These are phyloP conservation scores for Penicillium nucicola DNA, from an alignment of 495 filamentous ascomycete genomes.

Conservation along the genomic window DNA sequence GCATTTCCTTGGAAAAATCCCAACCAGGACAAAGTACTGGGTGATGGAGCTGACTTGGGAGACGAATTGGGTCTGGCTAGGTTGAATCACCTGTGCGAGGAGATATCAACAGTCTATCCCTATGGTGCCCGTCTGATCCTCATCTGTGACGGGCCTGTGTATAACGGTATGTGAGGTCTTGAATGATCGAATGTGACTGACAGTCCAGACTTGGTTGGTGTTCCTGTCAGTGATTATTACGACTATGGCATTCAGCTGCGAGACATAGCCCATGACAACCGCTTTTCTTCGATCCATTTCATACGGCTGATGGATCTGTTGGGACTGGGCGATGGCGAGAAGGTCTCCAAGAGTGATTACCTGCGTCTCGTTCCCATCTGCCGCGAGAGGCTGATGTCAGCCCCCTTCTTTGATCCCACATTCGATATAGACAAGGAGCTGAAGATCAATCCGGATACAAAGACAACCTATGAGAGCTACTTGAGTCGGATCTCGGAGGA, in stretches of 20 bases:
- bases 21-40: constrained; percentile 2
- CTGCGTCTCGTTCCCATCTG: constrained; percentile 3
- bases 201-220: constrained; percentile 3
- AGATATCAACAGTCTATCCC: constrained; percentile 7
- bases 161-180: not conserved
- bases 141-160: constrained; percentile 5
- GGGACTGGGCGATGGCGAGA: constrained; percentile 2
- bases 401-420: not conserved
- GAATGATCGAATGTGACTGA: not conserved
- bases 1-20: constrained; percentile 9
- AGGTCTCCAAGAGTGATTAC: not conserved
- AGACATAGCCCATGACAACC: not conserved
- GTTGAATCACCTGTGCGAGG: constrained; percentile 6
- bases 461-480: constrained; percentile 3
- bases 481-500: constrained; percentile 5
- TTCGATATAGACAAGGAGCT: constrained; percentile 2
- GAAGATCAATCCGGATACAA: constrained; percentile 4
- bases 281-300: constrained; percentile 3
- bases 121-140: constrained; percentile 7
- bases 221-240: constrained; percentile 3
- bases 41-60: not conserved
- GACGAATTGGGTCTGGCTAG: constrained; percentile 2
- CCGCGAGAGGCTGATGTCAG: constrained; percentile 5
- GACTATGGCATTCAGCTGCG: constrained; percentile 6
- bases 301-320: not conserved